Base-by-base conservation (phyloP, 164 flowering plant genomes). In the Vitis amurensis region DNA sequence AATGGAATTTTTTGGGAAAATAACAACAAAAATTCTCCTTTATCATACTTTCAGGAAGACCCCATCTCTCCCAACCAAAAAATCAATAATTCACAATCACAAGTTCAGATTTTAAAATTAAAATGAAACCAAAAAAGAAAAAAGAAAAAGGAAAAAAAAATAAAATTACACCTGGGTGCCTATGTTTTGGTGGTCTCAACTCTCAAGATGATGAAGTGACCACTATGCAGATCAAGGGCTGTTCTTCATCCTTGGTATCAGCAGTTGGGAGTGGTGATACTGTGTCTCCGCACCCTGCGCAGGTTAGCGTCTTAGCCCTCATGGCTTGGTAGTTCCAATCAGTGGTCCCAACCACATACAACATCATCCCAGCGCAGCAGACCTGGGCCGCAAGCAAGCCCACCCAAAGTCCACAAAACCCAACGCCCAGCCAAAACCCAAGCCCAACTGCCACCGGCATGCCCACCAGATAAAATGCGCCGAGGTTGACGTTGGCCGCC, bases 371-470 rank as follows among this genome's bases (percentile, higher is more conserved):
- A 10, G 96, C 97, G 65, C 98, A 94, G 52, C 90, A 86, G 0
- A 86, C 82, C 70, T 94, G 97, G 78, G 98, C 97, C 59, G 97
- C 51, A 0, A 92, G 51, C 9, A 94, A 66, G 14, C 98, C 98
- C 1, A 89, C 10, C 97, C 97, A 94, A 10, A 92, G 84, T 73
- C 98, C 98, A 73, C 76, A 55, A 67, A 92, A 92, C 47, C 97
- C 98, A 9, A 89, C 71, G 15, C 85, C 88, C 5, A 80, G 47
- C 72, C 66, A 66, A 69, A 92, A 87, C 66, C 88, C 93, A 17
- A 94, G 86, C 80, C 86, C 92, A 56, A 94, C 52, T 0, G 95
- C 98, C 66, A 92, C 88, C 2, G 98, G 98, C 95, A 89, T 88
- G 1, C 98, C 98, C 68, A 92, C 93, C 3, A 86, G 72, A 74